phyloP scores from a whole-genome alignment of 1,284 basidiomycete species.

The Ustilago curta region DNA sequence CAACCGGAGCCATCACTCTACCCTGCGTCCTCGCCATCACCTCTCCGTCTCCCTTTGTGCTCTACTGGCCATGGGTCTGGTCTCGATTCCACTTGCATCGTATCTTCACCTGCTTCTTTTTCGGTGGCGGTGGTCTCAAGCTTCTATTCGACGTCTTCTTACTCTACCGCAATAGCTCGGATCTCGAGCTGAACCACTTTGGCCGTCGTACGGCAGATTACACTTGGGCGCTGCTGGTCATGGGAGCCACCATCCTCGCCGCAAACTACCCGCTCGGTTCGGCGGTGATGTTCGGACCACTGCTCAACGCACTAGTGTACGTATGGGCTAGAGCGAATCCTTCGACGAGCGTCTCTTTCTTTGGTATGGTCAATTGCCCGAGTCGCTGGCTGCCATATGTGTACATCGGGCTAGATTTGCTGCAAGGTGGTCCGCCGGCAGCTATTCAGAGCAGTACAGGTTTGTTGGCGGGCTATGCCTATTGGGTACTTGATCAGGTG shows the following conservation, averaged over 20 bases:
- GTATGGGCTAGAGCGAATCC: slow-evolving; percentile 57
- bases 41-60: slow-evolving; percentile 75
- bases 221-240: slow-evolving; percentile 58
- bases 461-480: slow-evolving; percentile 79
- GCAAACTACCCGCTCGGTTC: slow-evolving; percentile 78
- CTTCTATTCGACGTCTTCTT: slow-evolving; percentile 62
- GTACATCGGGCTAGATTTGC: slow-evolving; percentile 79
- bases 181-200: slow-evolving; percentile 59
- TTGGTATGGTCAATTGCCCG: slow-evolving; percentile 71
- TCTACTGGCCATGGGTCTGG: slow-evolving; percentile 73
- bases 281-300: slow-evolving; percentile 76
- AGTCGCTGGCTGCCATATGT: slow-evolving; percentile 78
- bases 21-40: slow-evolving; percentile 76
- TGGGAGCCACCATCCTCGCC: slow-evolving; percentile 61
- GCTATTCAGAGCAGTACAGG: slow-evolving; percentile 78
- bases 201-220: slow-evolving; percentile 59
- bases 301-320: slow-evolving; percentile 75
- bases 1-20: slow-evolving; percentile 76
- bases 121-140: slow-evolving; percentile 72
- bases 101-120: slow-evolving; percentile 80
- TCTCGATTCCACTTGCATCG: slow-evolving; percentile 78
- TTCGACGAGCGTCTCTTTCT: slow-evolving; percentile 46
- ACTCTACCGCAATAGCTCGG: slow-evolving; percentile 55
- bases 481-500: slow-evolving; percentile 54
- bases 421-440: slow-evolving; percentile 76